These are phyloP conservation scores for Suillus decipiens DNA, from an alignment of 768 basidiomycete species.

Conservation along the genomic window DNA sequence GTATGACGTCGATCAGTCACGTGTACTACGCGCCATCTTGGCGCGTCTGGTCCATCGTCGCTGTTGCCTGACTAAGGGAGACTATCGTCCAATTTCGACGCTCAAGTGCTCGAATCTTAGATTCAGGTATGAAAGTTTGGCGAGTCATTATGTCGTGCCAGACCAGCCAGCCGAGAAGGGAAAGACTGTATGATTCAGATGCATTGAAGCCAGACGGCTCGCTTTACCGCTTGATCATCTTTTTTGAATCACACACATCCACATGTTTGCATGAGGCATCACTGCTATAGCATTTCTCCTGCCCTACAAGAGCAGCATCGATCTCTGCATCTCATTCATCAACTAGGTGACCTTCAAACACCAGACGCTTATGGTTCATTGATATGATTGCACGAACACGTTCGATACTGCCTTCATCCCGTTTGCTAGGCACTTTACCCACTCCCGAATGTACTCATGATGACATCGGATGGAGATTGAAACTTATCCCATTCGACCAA, in stretches of 20 bases:
- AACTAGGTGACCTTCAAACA: neutral
- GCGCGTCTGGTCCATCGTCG: neutral
- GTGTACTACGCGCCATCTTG: constrained; percentile 1
- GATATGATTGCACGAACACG: neutral
- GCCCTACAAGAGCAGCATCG: too few relatives aligned
- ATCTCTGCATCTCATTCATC: too few relatives aligned
- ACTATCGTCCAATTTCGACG: neutral
- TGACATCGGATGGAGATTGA: neutral
- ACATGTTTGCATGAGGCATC: too few relatives aligned
- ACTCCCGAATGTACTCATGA: neutral
- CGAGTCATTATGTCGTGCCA: too few relatives aligned
- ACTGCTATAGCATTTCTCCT: too few relatives aligned
- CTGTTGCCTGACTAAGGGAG: neutral
- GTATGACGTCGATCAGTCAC: constrained; percentile 13
- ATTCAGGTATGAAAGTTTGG: too few relatives aligned
- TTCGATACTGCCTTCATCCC: neutral
- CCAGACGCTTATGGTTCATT: neutral
- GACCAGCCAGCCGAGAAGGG: too few relatives aligned
- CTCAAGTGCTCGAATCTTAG: too few relatives aligned
- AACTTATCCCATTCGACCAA: neutral
- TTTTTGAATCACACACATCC: too few relatives aligned
- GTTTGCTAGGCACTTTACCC: neutral
- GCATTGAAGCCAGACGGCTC: too few relatives aligned
- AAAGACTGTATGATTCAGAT: too few relatives aligned
- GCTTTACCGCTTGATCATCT: too few relatives aligned